Evolutionary conservation across 805 yeast genomes (phyloP).

Genomic region (Sugiyamaella lignohabitans): DNA sequence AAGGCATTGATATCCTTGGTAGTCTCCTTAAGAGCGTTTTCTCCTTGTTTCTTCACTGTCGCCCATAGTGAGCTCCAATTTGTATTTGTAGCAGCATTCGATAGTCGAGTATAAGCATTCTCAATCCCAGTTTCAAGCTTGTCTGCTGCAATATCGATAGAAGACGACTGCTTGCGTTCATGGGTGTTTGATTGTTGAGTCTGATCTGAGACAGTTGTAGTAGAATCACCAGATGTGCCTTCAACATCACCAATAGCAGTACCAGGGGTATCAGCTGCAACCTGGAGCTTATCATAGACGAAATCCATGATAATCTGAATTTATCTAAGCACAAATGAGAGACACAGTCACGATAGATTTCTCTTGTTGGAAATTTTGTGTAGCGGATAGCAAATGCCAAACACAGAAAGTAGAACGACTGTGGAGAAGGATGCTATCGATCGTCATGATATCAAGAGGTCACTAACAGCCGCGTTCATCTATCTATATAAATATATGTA

Average conservation of each 20-base stretch:
- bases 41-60: constrained; percentile 27
- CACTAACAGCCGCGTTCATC: no score
- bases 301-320: constrained; percentile 18
- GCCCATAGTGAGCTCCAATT: constrained; percentile 27
- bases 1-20: constrained; percentile 25
- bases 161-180: constrained; percentile 5
- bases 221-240: not conserved
- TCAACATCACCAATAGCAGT: no score
- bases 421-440: no score
- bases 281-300: constrained; percentile 19
- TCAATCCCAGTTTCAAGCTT: constrained; percentile 23
- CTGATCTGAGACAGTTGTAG: constrained; percentile 2
- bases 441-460: no score
- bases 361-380: no score
- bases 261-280: constrained; percentile 1
- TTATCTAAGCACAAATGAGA: no score
- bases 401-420: no score
- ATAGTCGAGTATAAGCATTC: constrained; percentile 17
- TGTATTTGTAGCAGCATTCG: constrained; percentile 5
- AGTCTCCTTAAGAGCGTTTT: constrained; percentile 24
- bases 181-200: no score
- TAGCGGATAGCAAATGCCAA: no score
- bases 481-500: no score
- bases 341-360: no score
- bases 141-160: constrained; percentile 26